phyloP scores from a whole-genome alignment of 2,329 filamentous ascomycete genomes.

The Fusarium duplospermum region DNA sequence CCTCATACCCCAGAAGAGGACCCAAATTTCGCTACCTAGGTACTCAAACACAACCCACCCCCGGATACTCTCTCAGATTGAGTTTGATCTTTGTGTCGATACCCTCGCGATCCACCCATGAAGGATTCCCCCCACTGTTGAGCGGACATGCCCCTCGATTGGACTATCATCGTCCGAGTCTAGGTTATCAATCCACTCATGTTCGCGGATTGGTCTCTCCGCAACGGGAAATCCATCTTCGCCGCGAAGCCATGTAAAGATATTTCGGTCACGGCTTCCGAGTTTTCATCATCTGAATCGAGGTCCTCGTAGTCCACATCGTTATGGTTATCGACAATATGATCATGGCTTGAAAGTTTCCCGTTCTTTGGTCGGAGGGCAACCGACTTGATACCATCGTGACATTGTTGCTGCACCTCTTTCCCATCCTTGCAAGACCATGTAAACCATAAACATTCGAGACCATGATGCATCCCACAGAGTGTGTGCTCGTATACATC shows the following conservation, averaged over 20 bases:
- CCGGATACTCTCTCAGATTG: neutral
- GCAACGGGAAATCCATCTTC: slow-evolving; percentile 44
- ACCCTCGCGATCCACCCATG: slow-evolving; percentile 15
- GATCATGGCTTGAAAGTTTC: neutral
- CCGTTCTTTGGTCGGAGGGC: neutral
- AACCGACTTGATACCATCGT: neutral
- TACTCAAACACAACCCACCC: neutral
- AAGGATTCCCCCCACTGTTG: slow-evolving; percentile 8
- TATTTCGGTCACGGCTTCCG: slow-evolving; percentile 41
- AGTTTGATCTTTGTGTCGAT: slow-evolving; percentile 11
- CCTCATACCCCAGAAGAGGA: too few relatives aligned
- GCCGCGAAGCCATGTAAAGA: slow-evolving; percentile 46
- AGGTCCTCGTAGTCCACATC: neutral
- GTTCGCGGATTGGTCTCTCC: slow-evolving; percentile 42
- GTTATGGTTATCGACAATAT: neutral
- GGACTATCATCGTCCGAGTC: slow-evolving; percentile 38
- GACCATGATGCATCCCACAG: slow-evolving; percentile 12
- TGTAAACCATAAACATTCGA: slow-evolving; percentile 5
- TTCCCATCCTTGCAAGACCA: slow-evolving; percentile 10
- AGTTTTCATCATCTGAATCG: slow-evolving; percentile 22
- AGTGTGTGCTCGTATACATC: slow-evolving; percentile 25
- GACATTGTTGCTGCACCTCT: neutral
- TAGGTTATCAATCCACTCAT: slow-evolving; percentile 46
- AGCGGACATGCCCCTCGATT: slow-evolving; percentile 15
- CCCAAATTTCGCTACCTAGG: too few relatives aligned